Conservation (phyloP, 2,329 filamentous ascomycete species). For the Exophiala sp. region DNA sequence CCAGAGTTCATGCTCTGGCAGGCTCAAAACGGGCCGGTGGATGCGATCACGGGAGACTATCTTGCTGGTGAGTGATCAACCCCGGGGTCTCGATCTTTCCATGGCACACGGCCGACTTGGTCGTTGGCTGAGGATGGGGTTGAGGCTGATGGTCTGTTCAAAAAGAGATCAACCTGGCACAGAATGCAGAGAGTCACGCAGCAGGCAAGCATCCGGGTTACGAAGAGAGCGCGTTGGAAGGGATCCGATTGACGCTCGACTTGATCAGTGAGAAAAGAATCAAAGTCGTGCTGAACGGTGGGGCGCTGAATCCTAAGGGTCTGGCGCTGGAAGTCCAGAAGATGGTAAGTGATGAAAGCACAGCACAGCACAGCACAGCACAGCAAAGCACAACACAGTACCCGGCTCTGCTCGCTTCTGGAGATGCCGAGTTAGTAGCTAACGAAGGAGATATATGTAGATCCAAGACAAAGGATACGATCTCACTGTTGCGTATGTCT, state of each 20-base stretch:
- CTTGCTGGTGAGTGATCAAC: conserved; percentile 41
- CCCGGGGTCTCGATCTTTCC: no score
- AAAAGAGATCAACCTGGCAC: no score
- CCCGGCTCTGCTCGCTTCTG: no score
- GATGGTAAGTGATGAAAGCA: background rate
- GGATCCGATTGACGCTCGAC: conserved; percentile 40
- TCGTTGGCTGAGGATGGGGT: conserved; percentile 29
- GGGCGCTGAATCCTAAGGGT: conserved; percentile 49
- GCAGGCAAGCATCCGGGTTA: conserved; percentile 39
- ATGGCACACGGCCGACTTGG: no score
- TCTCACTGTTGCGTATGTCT: conserved; percentile 35
- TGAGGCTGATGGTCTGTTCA: conserved; percentile 27
- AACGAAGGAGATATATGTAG: no score
- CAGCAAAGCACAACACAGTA: no score
- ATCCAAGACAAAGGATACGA: background rate
- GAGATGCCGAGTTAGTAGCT: no score
- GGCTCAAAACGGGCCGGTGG: background rate
- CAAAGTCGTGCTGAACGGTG: conserved; percentile 53
- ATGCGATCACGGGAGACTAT: conserved; percentile 48
- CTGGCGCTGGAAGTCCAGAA: conserved; percentile 37
- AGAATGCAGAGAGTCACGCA: conserved; percentile 34
- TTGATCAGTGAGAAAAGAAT: conserved; percentile 45
- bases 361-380: no score
- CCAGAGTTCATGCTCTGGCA: background rate
- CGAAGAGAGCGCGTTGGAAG: conserved; percentile 45